Conservation (phyloP, 176 grass and related monocot genomes). For the Tillandsia fasciculata region DNA sequence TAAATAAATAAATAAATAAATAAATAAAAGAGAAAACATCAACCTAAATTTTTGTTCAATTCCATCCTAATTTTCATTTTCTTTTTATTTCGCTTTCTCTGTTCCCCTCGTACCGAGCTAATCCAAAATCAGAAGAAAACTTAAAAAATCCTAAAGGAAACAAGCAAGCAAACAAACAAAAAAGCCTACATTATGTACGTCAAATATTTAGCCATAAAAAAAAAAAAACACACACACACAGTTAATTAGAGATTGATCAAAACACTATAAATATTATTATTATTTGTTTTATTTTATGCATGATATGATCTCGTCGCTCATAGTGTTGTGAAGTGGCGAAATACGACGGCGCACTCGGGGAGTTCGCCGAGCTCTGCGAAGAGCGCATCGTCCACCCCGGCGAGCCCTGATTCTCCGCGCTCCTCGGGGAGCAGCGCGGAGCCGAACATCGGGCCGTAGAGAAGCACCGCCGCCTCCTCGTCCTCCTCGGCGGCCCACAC, state of each 20-base stretch:
- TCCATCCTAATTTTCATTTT: neutral
- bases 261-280: neutral
- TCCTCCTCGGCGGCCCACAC: conserved; percentile 3
- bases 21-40: neutral
- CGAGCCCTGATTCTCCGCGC: conserved; percentile 28
- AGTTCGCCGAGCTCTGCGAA: conserved; percentile 89
- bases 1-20: no score
- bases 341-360: conserved; percentile 80
- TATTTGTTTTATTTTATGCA: no score
- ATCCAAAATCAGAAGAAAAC: neutral
- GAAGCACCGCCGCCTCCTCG: conserved; percentile 28
- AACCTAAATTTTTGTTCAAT: neutral
- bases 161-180: neutral
- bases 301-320: neutral
- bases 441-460: conserved; percentile 41
- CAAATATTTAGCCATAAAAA: neutral
- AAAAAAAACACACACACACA: neutral
- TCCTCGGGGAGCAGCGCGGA: conserved; percentile 36
- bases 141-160: neutral
- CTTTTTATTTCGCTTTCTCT: neutral
- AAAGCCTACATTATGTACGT: neutral
- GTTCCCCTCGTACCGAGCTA: neutral
- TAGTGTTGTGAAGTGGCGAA: conserved; percentile 51
- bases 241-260: neutral
- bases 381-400: conserved; percentile 61